Conservation (phyloP, 306 rosid species). For the Medicago lupulina region DNA sequence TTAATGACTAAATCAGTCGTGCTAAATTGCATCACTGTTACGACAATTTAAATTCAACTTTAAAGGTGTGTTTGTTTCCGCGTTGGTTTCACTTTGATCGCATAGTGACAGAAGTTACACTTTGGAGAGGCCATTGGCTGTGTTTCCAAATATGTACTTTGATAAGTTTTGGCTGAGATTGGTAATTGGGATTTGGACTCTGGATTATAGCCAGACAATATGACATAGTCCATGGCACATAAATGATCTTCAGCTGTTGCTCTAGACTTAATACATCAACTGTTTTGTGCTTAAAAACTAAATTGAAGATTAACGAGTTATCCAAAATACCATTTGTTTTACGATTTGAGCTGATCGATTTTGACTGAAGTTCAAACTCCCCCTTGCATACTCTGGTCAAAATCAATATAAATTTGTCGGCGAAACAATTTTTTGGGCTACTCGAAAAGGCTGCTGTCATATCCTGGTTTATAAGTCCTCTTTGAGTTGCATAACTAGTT, state of each 20-base stretch:
- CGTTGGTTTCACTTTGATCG: not conserved
- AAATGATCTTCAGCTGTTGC: not conserved
- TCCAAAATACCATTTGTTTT: not conserved
- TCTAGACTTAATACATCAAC: not conserved
- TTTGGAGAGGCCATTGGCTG: not conserved
- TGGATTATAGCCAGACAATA: slow-evolving; percentile 1
- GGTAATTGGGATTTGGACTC: slow-evolving; percentile 11
- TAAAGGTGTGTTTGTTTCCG: not conserved
- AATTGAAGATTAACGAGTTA: slow-evolving; percentile 12
- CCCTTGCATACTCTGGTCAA: not conserved
- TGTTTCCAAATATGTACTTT: not conserved
- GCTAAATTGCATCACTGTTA: not conserved
- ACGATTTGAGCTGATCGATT: not conserved
- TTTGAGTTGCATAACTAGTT: slow-evolving; percentile 4
- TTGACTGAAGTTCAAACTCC: not conserved
- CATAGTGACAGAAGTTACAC: not conserved
- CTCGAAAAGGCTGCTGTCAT: not conserved
- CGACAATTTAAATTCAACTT: not conserved
- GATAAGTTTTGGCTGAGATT: not conserved
- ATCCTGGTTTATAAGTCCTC: not conserved
- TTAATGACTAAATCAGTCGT: not conserved
- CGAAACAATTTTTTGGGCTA: not conserved
- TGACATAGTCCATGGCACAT: not conserved
- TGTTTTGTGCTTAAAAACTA: slow-evolving; percentile 15
- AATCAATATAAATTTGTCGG: not conserved